Percentiles rank a stretch among this genome's conserved stretches.
phyloP scores from a whole-genome alignment of 202 grass and related monocot species.

The Dendrocalamus latiflorus region DNA sequence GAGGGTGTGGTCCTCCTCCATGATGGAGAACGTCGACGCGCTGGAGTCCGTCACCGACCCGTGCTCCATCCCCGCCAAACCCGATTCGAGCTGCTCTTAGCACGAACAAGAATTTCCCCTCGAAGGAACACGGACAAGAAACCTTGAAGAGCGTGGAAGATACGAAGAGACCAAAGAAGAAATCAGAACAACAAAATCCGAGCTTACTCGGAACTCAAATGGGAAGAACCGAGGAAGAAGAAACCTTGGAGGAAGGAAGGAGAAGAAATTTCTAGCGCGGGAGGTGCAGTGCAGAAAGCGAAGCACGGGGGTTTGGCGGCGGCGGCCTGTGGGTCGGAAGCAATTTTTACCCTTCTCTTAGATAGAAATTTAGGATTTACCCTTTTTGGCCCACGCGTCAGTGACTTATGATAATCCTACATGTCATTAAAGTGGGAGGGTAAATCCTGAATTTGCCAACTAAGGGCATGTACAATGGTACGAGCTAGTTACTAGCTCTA shows the following conservation, averaged over 20 bases:
- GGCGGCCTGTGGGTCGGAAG: background rate
- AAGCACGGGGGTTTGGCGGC: background rate
- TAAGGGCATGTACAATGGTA: no score
- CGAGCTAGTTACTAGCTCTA: no score
- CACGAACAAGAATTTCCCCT: background rate
- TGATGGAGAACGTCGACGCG: conserved; percentile 71
- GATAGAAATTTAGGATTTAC: no score
- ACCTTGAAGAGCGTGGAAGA: background rate
- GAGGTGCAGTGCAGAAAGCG: background rate
- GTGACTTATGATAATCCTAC: no score
- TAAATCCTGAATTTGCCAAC: no score
- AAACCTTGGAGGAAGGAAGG: background rate
- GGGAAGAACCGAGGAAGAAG: background rate
- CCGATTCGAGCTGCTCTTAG: background rate
- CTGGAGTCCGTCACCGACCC: conserved; percentile 51
- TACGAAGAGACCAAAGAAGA: background rate
- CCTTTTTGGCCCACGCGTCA: no score
- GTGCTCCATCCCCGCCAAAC: conserved; percentile 53
- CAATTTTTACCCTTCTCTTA: no score
- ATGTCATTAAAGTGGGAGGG: no score
- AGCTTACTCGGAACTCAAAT: background rate
- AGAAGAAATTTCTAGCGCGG: background rate
- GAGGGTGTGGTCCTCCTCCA: conserved; percentile 90
- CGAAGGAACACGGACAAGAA: background rate
- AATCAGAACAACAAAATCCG: background rate